phyloP scores from a whole-genome alignment of 2,329 filamentous ascomycete species.

The Bipolaris gigantea region DNA sequence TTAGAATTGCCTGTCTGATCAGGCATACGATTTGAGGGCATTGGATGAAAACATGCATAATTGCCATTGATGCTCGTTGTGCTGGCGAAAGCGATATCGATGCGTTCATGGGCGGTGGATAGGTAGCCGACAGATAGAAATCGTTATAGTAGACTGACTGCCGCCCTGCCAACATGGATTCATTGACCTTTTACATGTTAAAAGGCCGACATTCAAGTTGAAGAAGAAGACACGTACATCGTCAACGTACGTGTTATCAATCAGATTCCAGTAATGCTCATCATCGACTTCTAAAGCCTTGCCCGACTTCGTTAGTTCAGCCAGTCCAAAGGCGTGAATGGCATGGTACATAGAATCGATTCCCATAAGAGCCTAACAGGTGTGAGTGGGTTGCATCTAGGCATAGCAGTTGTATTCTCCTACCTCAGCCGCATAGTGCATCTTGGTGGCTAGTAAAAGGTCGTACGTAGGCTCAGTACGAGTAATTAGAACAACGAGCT shows the following conservation, averaged over 20 bases:
- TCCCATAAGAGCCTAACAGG: constrained; percentile 25
- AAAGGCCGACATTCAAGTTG: not conserved
- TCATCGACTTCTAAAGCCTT: constrained; percentile 25
- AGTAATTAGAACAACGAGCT: constrained; percentile 20
- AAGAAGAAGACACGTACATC: constrained; percentile 25
- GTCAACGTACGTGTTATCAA: constrained; percentile 41
- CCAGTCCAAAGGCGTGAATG: constrained; percentile 33
- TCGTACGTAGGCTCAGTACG: constrained; percentile 26
- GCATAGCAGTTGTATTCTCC: not conserved
- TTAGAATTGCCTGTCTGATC: constrained; percentile 21
- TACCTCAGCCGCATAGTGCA: constrained; percentile 37
- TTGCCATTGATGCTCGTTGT: constrained; percentile 27
- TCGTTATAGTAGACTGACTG: constrained; percentile 35
- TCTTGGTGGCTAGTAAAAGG: constrained; percentile 31
- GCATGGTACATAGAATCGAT: constrained; percentile 32
- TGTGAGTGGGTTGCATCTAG: constrained; percentile 5
- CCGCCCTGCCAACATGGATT: constrained; percentile 33
- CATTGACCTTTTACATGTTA: constrained; percentile 29
- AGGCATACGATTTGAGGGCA: constrained; percentile 30
- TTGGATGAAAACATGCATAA: constrained; percentile 38
- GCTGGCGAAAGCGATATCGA: constrained; percentile 9
- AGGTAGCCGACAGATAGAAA: constrained; percentile 31
- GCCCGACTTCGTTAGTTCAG: constrained; percentile 32
- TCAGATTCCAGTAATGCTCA: constrained; percentile 34
- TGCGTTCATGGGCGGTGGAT: constrained; percentile 15